Percentiles rank a stretch among this genome's conserved stretches.
Conservation (phyloP, 2,329 filamentous ascomycete species). For the Chalaropsis ovoidea region DNA sequence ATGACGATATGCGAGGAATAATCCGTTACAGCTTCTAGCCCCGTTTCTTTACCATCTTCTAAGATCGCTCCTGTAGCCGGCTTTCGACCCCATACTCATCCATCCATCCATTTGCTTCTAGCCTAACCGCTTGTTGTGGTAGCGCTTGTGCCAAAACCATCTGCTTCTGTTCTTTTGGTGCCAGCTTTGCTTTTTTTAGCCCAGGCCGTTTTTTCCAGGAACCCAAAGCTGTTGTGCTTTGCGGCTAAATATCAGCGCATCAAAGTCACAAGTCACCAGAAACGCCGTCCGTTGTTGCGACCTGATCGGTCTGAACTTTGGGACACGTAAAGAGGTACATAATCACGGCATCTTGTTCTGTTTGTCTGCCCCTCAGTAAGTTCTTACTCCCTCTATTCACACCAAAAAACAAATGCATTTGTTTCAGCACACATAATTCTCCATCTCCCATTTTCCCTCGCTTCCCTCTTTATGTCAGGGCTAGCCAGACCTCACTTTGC, state of each 20-base stretch:
- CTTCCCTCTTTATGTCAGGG: not conserved
- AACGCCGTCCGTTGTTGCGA: not conserved
- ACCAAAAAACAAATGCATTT: not conserved
- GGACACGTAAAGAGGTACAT: not conserved
- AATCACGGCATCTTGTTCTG: not conserved
- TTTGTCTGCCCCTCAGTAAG: slow-evolving; percentile 7
- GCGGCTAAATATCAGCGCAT: slow-evolving; percentile 2
- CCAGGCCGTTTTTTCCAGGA: not conserved
- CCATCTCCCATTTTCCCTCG: not conserved
- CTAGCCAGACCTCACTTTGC: not conserved
- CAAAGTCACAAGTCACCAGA: not conserved
- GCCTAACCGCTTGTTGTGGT: not conserved
- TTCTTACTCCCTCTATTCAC: not conserved
- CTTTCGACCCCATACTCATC: not conserved
- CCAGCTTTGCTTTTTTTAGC: not conserved
- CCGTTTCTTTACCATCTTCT: not conserved
- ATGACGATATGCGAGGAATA: slow-evolving; percentile 9
- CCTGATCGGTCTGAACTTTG: not conserved
- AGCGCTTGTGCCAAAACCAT: not conserved
- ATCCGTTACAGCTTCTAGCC: not conserved
- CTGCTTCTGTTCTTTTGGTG: not conserved
- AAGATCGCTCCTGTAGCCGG: slow-evolving; percentile 2
- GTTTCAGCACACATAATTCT: not conserved
- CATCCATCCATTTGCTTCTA: not conserved
- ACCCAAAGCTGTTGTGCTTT: not conserved